Conservation (phyloP, 2,329 filamentous ascomycete genomes). For the Sporothrix curviconia region DNA sequence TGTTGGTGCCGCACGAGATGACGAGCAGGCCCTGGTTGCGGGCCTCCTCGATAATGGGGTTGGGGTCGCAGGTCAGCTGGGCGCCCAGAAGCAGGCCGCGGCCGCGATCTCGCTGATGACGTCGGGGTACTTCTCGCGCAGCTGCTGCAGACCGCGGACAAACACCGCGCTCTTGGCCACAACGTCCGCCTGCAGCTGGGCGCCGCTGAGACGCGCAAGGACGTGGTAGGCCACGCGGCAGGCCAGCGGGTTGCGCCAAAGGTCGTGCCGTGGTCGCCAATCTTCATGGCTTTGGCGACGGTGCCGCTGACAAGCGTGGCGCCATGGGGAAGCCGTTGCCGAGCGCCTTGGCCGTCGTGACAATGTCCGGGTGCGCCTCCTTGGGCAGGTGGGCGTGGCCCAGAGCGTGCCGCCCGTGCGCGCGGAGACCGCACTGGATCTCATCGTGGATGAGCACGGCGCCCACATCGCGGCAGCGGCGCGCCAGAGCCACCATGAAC, state of each 20-base stretch:
- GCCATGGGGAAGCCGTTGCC: constrained; percentile 96
- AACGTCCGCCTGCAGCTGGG: constrained; percentile 63
- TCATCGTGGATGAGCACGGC: constrained; percentile 92
- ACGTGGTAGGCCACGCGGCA: constrained; percentile 82
- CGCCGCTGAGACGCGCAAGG: constrained; percentile 66
- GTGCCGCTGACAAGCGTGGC: constrained; percentile 59
- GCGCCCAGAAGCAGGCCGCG: constrained; percentile 79
- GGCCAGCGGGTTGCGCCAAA: constrained; percentile 86
- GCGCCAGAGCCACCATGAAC: constrained; percentile 78
- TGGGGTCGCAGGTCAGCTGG: constrained; percentile 69
- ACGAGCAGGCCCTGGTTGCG: constrained; percentile 80
- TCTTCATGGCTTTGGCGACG: constrained; percentile 59
- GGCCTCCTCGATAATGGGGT: constrained; percentile 72
- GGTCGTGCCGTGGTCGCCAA: constrained; percentile 83
- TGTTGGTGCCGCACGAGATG: constrained; percentile 90
- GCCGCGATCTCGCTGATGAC: constrained; percentile 75
- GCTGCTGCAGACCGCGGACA: constrained; percentile 38
- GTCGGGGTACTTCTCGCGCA: constrained; percentile 51
- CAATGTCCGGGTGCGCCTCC: constrained; percentile 83
- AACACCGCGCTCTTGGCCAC: constrained; percentile 55
- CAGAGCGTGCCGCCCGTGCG: constrained; percentile 77
- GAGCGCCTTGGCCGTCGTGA: constrained; percentile 92
- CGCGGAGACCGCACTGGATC: constrained; percentile 88
- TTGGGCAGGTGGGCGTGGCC: constrained; percentile 73
- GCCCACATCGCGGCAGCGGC: constrained; percentile 76